Evolutionary conservation across 2,329 filamentous ascomycete species (phyloP).

Genomic region (Pseudonectria buxi): DNA sequence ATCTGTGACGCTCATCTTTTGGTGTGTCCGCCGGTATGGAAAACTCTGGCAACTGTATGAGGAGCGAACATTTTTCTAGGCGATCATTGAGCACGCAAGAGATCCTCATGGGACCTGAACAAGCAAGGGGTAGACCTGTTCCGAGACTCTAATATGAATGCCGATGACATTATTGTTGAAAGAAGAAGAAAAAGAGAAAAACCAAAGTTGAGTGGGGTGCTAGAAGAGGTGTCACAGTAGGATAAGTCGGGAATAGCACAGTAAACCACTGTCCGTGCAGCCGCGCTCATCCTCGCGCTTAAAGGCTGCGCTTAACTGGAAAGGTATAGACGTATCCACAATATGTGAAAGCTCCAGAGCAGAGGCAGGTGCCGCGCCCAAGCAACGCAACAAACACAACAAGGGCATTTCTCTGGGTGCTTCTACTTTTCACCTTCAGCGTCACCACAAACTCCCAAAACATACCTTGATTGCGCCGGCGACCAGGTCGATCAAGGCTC

Average conservation of each 20-base stretch:
- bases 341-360: conserved; percentile 1
- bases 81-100: conserved; percentile 97
- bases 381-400: conserved; percentile 19
- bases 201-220: conserved; percentile 17
- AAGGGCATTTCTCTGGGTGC: not conserved
- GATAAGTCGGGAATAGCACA: not conserved
- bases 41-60: conserved; percentile 61
- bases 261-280: conserved; percentile 11
- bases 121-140: conserved; percentile 82
- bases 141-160: conserved; percentile 99
- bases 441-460: conserved; percentile 11
- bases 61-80: conserved; percentile 76
- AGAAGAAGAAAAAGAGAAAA: conserved; percentile 33
- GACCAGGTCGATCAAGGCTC: conserved; percentile 2
- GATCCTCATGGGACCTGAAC: conserved; percentile 76
- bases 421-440: conserved; percentile 11
- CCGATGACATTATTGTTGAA: conserved; percentile 67
- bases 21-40: conserved; percentile 36
- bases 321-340: not conserved
- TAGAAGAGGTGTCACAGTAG: conserved; percentile 20
- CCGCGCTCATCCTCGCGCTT: conserved; percentile 11
- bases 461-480: conserved; percentile 5
- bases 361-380: conserved; percentile 14
- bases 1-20: conserved; percentile 42
- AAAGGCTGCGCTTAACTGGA: conserved; percentile 2